Conservation (phyloP, 2,329 filamentous ascomycete species). For the Fusarium ambrosium region DNA sequence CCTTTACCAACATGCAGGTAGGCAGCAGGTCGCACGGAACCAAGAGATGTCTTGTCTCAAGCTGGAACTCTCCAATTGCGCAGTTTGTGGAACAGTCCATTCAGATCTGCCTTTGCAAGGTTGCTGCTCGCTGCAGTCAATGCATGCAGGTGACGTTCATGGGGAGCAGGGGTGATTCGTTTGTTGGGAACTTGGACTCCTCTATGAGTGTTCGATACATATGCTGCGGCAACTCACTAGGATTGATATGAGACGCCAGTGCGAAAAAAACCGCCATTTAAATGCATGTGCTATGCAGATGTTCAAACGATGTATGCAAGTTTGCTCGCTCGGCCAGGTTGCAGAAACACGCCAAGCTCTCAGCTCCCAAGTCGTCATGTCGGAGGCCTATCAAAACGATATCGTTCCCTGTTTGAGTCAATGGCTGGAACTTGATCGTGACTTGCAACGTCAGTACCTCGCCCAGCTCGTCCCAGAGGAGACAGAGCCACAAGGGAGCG, state of each 20-base stretch:
- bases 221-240: neutral
- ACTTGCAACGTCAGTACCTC: neutral
- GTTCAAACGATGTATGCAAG: neutral
- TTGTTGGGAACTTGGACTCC: neutral
- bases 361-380: neutral
- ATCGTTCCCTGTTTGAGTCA: neutral
- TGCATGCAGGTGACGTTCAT: neutral
- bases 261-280: neutral
- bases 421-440: neutral
- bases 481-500: conserved; percentile 12
- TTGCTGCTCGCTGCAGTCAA: neutral
- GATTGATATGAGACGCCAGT: neutral
- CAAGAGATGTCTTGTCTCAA: conserved; percentile 26
- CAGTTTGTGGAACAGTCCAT: neutral
- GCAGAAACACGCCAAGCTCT: neutral
- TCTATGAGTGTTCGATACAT: neutral
- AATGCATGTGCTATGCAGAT: neutral
- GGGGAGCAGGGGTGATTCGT: neutral
- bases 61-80: conserved; percentile 16
- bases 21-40: conserved; percentile 19
- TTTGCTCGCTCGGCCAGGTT: neutral
- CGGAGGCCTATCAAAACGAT: neutral
- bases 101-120: neutral
- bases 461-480: conserved; percentile 10
- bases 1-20: conserved; percentile 8